Evolutionary conservation across 2,329 filamentous ascomycete genomes (phyloP).

Genomic region (Metarhizium sp.): DNA sequence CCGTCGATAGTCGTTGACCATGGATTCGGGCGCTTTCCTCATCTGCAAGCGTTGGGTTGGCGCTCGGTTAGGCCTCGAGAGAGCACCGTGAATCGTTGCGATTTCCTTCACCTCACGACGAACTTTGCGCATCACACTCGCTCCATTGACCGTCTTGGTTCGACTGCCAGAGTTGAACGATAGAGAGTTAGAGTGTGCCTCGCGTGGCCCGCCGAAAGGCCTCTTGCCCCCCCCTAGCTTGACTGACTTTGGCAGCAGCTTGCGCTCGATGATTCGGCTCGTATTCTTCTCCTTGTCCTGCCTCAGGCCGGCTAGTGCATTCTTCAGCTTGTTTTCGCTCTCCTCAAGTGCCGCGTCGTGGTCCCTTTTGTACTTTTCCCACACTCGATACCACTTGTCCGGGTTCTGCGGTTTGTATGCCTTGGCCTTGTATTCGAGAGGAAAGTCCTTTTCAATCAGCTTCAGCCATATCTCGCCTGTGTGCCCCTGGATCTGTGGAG

Average conservation of each 20-base stretch:
- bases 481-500: slow-evolving; percentile 64
- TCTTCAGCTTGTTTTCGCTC: slow-evolving; percentile 49
- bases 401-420: slow-evolving; percentile 57
- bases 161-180: slow-evolving; percentile 38
- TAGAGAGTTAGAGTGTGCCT: slow-evolving; percentile 22
- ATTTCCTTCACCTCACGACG: slow-evolving; percentile 48
- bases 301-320: slow-evolving; percentile 47
- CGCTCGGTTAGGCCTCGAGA: slow-evolving; percentile 24
- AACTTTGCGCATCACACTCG: slow-evolving; percentile 47
- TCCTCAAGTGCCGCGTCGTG: slow-evolving; percentile 48
- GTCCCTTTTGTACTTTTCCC: slow-evolving; percentile 56
- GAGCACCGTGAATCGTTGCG: slow-evolving; percentile 34
- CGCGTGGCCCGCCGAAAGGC: slow-evolving; percentile 18
- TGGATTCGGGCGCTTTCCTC: slow-evolving; percentile 38
- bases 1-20: slow-evolving; percentile 44
- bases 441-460: slow-evolving; percentile 72
- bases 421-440: slow-evolving; percentile 50
- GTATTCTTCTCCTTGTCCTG: slow-evolving; percentile 48
- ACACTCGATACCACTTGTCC: slow-evolving; percentile 68
- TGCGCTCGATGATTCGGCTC: slow-evolving; percentile 45
- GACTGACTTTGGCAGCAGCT: slow-evolving; percentile 32
- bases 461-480: slow-evolving; percentile 67
- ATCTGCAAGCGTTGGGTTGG: slow-evolving; percentile 30
- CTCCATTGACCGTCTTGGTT: slow-evolving; percentile 40
- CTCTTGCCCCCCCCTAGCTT: slow-evolving; percentile 20